Evolutionary conservation across 2,329 filamentous ascomycete genomes (phyloP).

Genomic region (Botryosphaeria dothidea): DNA sequence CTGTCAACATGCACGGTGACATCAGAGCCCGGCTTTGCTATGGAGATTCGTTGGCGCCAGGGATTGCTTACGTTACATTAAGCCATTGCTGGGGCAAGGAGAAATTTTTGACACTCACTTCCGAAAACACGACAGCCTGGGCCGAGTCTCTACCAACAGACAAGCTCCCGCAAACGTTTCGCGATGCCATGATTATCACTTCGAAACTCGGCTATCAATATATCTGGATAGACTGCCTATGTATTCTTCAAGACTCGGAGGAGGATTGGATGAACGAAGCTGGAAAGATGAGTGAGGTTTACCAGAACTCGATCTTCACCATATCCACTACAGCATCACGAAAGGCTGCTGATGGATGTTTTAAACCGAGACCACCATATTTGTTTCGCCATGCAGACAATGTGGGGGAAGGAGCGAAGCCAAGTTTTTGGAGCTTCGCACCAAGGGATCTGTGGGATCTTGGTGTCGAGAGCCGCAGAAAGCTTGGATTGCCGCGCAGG

Average conservation of each 20-base stretch:
- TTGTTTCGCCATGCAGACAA: background rate
- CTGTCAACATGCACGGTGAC: background rate
- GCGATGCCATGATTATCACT: conserved; percentile 19
- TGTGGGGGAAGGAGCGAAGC: background rate
- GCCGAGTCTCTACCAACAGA: background rate
- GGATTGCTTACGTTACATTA: background rate
- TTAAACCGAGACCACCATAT: background rate
- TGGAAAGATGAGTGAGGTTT: conserved; percentile 8
- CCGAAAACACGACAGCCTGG: background rate
- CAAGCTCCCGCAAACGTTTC: conserved; percentile 13
- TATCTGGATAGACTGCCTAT: conserved; percentile 23
- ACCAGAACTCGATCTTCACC: background rate
- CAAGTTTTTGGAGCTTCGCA: conserved; percentile 7
- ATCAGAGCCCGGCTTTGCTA: background rate
- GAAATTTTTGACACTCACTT: background rate
- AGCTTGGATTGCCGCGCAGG: background rate
- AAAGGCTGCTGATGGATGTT: background rate
- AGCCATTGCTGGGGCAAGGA: conserved; percentile 7
- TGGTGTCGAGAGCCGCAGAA: background rate
- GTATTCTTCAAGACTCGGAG: conserved; percentile 21
- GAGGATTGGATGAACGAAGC: conserved; percentile 15
- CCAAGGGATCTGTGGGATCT: conserved; percentile 2
- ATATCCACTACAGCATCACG: background rate
- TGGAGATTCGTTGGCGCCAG: background rate
- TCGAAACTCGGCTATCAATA: conserved; percentile 7